phyloP scores from a whole-genome alignment of 108 stramenopile genomes.

The Craspedostauros australis region DNA sequence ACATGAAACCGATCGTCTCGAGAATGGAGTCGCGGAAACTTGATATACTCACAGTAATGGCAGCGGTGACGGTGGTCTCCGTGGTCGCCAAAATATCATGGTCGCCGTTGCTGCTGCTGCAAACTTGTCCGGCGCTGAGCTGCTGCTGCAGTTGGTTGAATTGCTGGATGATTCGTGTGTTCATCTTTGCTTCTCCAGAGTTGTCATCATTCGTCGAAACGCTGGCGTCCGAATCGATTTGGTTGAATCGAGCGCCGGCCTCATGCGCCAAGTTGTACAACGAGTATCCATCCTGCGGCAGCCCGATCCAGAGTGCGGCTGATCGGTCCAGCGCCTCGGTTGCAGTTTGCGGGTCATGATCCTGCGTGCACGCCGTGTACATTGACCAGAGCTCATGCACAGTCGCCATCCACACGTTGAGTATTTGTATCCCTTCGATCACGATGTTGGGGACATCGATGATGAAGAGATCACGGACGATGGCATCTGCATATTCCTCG shows the following conservation, averaged over 20 bases:
- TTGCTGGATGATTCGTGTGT: constrained; percentile 39
- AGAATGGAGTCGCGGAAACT: no score
- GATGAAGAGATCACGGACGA: constrained; percentile 49
- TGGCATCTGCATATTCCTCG: constrained; percentile 42
- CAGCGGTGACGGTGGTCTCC: no score
- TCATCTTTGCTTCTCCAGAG: constrained; percentile 38
- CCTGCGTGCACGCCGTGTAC: constrained; percentile 30
- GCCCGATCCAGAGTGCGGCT: constrained; percentile 72
- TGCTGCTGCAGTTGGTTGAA: constrained; percentile 32
- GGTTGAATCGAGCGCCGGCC: constrained; percentile 38
- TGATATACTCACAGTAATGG: no score
- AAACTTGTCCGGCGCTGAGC: constrained; percentile 10
- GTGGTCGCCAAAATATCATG: constrained; percentile 22
- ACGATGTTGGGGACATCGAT: constrained; percentile 26
- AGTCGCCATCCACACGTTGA: constrained; percentile 71
- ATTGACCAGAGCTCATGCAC: constrained; percentile 51
- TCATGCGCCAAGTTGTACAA: constrained; percentile 62
- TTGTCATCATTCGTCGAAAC: no score
- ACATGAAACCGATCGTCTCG: constrained; percentile 42
- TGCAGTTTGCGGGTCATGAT: constrained; percentile 8
- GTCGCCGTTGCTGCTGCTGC: constrained; percentile 21
- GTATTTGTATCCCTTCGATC: constrained; percentile 37
- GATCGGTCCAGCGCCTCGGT: constrained; percentile 52
- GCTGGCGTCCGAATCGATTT: no score
- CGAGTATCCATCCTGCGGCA: constrained; percentile 48